Evolutionary conservation across 2,329 filamentous ascomycete species (phyloP).

Genomic region (Colletotrichum noveboracense): DNA sequence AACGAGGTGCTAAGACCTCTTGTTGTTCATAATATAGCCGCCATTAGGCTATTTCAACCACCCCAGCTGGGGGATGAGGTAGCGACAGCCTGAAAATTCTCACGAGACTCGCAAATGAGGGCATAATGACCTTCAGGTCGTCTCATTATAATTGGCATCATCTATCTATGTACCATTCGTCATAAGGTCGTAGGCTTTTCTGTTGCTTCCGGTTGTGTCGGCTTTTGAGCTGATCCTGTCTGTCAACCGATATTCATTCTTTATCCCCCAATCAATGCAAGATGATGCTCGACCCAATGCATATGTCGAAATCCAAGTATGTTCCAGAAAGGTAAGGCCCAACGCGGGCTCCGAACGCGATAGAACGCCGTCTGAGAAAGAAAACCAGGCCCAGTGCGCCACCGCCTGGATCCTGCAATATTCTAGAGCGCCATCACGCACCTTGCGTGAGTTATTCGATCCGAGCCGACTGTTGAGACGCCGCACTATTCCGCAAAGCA

Average conservation of each 20-base stretch:
- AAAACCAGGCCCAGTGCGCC: neutral
- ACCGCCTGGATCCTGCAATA: neutral
- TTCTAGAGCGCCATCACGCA: neutral
- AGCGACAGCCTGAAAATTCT: neutral
- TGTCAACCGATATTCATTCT: neutral
- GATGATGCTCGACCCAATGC: slow-evolving; percentile 11
- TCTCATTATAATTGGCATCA: neutral
- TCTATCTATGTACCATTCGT: slow-evolving; percentile 11
- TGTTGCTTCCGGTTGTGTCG: neutral
- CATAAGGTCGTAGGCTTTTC: slow-evolving; percentile 6
- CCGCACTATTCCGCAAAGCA: slow-evolving; percentile 8
- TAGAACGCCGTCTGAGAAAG: neutral
- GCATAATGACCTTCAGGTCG: neutral
- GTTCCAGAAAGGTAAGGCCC: neutral
- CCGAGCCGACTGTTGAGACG: slow-evolving; percentile 13
- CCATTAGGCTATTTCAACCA: neutral
- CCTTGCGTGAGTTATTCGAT: neutral
- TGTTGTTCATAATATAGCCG: neutral
- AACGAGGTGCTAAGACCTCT: neutral
- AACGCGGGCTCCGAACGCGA: neutral
- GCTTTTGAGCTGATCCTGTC: neutral
- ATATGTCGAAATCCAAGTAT: slow-evolving; percentile 16
- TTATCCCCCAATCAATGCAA: neutral
- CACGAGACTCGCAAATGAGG: neutral
- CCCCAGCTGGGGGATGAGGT: neutral